Conservation (phyloP, 2,329 filamentous ascomycete genomes). For the Stachybotrys chartarum region DNA sequence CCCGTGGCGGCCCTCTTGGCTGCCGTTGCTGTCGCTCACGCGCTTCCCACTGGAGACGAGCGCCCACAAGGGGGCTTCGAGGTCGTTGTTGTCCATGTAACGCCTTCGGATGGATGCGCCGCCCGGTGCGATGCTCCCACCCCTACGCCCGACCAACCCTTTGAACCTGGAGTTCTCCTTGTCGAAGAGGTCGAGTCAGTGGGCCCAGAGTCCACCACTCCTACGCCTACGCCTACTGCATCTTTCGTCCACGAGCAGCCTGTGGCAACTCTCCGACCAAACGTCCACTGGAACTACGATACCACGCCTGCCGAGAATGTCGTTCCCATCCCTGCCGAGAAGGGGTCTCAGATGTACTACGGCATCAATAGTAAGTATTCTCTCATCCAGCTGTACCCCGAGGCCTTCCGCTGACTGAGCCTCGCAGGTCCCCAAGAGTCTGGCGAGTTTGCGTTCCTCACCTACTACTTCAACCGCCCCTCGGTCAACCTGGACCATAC, state of each 20-base stretch:
- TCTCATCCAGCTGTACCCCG: neutral
- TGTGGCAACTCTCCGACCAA: neutral
- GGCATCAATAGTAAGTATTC: conserved; percentile 5
- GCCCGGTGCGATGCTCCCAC: neutral
- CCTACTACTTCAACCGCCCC: conserved; percentile 16
- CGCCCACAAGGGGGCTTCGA: neutral
- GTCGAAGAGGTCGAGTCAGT: neutral
- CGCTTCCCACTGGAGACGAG: neutral
- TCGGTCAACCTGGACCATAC: conserved; percentile 22
- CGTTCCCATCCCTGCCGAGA: conserved; percentile 11
- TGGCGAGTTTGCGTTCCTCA: conserved; percentile 17
- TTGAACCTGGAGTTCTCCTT: neutral
- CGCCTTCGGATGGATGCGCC: neutral
- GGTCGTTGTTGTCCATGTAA: neutral
- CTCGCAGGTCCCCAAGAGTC: conserved; percentile 11
- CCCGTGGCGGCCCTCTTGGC: neutral
- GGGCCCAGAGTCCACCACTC: neutral
- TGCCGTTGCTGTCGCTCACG: neutral
- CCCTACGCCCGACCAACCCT: neutral
- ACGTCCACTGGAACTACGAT: conserved; percentile 16
- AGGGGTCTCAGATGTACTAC: conserved; percentile 16
- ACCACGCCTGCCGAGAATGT: conserved; percentile 13
- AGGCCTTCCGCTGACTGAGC: neutral
- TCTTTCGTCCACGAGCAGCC: neutral
- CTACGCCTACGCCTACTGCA: neutral